A percentile compares a stretch with the other conserved stretches of the same genome.
phyloP scores from a whole-genome alignment of 177 flowering plant species.

The Vitis hybrid region DNA sequence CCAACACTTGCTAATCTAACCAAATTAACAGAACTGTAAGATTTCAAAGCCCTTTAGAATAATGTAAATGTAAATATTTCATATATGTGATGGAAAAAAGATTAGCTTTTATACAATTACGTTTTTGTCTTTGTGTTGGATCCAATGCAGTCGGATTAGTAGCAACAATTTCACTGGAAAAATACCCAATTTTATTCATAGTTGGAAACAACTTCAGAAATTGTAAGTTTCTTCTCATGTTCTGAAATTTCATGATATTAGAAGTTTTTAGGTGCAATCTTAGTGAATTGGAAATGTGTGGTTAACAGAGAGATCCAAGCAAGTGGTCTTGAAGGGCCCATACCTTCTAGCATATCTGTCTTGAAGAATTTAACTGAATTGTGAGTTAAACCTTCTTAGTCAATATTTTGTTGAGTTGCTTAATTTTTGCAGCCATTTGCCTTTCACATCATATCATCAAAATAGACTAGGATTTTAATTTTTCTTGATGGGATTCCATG shows the following conservation, averaged over 20 bases:
- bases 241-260: not conserved
- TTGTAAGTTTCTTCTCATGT: slow-evolving; percentile 26
- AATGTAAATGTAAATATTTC: no score
- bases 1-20: slow-evolving; percentile 22
- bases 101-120: not conserved
- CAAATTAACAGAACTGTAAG: slow-evolving; percentile 34
- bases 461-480: not conserved
- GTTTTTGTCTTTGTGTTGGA: not conserved
- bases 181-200: slow-evolving; percentile 31
- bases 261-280: not conserved
- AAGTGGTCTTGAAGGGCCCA: slow-evolving; percentile 38
- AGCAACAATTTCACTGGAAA: slow-evolving; percentile 34
- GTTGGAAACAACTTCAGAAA: slow-evolving; percentile 25
- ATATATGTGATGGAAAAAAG: not conserved
- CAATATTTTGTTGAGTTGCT: no score
- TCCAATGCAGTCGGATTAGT: slow-evolving; percentile 30
- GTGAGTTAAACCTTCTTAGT: slow-evolving; percentile 18
- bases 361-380: slow-evolving; percentile 24
- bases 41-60: no score
- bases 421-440: no score
- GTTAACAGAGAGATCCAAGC: slow-evolving; percentile 32
- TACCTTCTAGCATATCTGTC: slow-evolving; percentile 28
- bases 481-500: not conserved
- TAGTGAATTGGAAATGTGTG: not conserved
- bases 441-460: not conserved